Evolutionary conservation across 768 basidiomycete genomes (phyloP), one percentile per base, ranked within the genome.

Genomic region (Mrakia hoshinonis): DNA sequence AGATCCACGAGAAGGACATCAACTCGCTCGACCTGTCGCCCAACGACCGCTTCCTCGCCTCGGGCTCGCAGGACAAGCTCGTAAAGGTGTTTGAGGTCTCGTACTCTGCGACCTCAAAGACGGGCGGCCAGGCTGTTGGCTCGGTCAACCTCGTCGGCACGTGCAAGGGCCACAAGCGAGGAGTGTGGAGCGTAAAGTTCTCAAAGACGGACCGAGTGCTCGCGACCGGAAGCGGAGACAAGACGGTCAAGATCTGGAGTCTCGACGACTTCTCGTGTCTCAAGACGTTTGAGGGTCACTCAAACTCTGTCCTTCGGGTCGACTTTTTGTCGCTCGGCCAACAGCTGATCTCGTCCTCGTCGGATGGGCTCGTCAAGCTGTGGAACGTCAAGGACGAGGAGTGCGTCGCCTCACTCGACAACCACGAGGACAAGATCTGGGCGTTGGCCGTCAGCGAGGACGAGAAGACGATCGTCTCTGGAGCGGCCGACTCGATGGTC

Each of bases 401-500:
- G 75, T 97, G 94, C 75, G 82, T 86, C 9, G 82, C 87, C 22
- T 98, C 95, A 6, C 81, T 99, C 79, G 96, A 99, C 79, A 95
- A 95, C 76, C 96, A 99, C 76, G 92, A 96, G 79, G 95, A 97
- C 74, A 98, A 97, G 95, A 87, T 99, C n/a, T 99, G 96, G 96
- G 93, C 94, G 0, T 83, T 98, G 15, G 87, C 92, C 11, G 81
- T 96, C 58, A 89, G 87, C 76, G 78, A 82, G 10, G 91, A 98
- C 77, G 92, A 92, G 77, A 83, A 82, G 58, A 90, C 85, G 0
- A 87, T 98, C 75, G 87, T 97, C 26, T 94, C 94, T 26, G 96
- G 91, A 18, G 93, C 92, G 9, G 96, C 96, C 11, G 96, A 99
- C 79, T 97, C 95, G 15, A 85, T 96, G 11, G 86, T 96, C 71